Evolutionary conservation across 306 rosid genomes (phyloP).

Genomic region (Geum urbanum): DNA sequence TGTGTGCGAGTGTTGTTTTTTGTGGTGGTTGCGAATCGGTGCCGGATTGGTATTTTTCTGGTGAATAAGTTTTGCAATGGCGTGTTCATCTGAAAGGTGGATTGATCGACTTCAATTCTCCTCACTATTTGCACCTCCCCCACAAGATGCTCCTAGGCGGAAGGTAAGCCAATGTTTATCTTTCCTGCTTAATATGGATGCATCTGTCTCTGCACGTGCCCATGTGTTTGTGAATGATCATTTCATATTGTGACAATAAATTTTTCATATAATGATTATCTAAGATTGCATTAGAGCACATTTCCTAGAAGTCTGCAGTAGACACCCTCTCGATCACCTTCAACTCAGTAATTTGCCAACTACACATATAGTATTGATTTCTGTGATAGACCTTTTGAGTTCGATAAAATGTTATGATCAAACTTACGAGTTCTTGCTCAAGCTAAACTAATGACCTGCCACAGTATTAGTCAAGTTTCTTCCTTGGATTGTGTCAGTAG

Average conservation of each 20-base stretch:
- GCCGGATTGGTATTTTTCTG: slow-evolving; percentile 3
- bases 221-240: not conserved
- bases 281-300: too few relatives aligned
- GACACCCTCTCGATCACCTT: too few relatives aligned
- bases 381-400: too few relatives aligned
- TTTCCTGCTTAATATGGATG: not conserved
- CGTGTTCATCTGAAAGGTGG: slow-evolving; percentile 64
- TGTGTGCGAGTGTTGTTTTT: not conserved
- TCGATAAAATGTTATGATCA: not conserved
- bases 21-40: not conserved
- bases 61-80: slow-evolving; percentile 32
- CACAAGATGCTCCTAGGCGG: slow-evolving; percentile 56
- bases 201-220: not conserved
- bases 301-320: too few relatives aligned
- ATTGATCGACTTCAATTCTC: slow-evolving; percentile 65
- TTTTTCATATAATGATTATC: too few relatives aligned
- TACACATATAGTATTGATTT: too few relatives aligned
- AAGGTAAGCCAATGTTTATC: slow-evolving; percentile 36
- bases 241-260: not conserved
- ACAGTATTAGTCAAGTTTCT: not conserved
- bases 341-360: too few relatives aligned
- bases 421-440: not conserved
- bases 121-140: slow-evolving; percentile 88
- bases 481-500: not conserved
- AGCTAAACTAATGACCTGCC: not conserved